Evolutionary conservation across 441 rosid genomes (phyloP).

Genomic region (Gossypium davidsonii): DNA sequence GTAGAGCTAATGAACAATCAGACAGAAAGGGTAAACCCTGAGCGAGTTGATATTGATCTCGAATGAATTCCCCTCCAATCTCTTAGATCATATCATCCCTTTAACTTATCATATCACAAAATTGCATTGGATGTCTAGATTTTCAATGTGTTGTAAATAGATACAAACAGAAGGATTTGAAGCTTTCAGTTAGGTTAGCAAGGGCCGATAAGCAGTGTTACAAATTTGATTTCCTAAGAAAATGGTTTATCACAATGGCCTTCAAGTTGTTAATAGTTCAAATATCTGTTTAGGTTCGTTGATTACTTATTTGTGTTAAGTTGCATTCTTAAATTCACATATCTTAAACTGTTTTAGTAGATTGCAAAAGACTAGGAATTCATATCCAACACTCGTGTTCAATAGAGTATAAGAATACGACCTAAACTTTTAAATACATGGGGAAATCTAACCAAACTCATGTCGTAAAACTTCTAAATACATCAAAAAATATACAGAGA

Average conservation of each 20-base stretch:
- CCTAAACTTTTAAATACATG: not conserved
- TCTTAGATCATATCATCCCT: conserved; percentile 8
- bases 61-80: conserved; percentile 14
- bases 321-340: conserved; percentile 18
- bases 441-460: too few relatives aligned
- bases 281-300: conserved; percentile 27
- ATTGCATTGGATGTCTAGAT: conserved; percentile 40
- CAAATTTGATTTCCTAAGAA: conserved; percentile 18
- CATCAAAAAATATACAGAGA: too few relatives aligned
- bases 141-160: conserved; percentile 49
- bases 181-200: conserved; percentile 38
- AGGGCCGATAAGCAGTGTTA: conserved; percentile 15
- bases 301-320: conserved; percentile 22
- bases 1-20: conserved; percentile 52
- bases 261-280: conserved; percentile 29
- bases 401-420: not conserved
- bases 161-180: conserved; percentile 31
- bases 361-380: not conserved
- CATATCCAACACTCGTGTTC: not conserved
- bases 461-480: too few relatives aligned
- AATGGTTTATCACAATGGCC: conserved; percentile 23
- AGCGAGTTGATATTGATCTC: conserved; percentile 57
- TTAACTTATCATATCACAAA: conserved; percentile 13
- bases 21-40: conserved; percentile 65
- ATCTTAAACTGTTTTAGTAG: not conserved